Base-by-base conservation (phyloP, 1,139 yeast species). In the Nakaseomyces uthaithaninus region DNA sequence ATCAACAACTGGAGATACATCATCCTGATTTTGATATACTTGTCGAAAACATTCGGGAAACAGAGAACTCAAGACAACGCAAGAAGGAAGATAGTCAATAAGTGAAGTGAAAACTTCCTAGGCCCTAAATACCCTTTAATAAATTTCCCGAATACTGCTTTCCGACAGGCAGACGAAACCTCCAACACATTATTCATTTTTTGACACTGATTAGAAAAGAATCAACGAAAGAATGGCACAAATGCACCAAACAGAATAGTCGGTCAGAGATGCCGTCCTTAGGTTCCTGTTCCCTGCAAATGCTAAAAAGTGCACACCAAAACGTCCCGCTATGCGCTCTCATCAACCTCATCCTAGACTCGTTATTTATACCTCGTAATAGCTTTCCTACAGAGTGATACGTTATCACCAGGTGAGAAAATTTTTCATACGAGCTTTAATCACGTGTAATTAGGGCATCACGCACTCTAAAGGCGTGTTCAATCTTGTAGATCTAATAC, bases 1-100 rank as follows among this genome's bases (percentile, higher is more conserved):
- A 43, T 58, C 62, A 57, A 55, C 53, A 57, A 63, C 56, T 54
- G 66, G 57, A 54, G 65, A 51, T 56, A 63, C 56, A 51, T 63
- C 58, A 53, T 58, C 53, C 65, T 41, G 30, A 36, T 10, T 8
- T 36, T 12, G 17, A 31, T 31, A 19, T 31, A 31, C 35, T 31
- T 28, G 33, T 15, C 11, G 30, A 27, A 14, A 27, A 5, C 51
- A 26, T 36, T 14, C 30, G 26, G 12, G 27, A 39, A 39, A 37
- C 42, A 36, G 37, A 41, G 26, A 12, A 12, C 15, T n/a, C 15
- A 11, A 27, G 15, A n/a, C n/a, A n/a, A n/a, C n/a, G n/a, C n/a
- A n/a, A n/a, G n/a, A n/a, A n/a, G n/a, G n/a, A n/a, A n/a, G n/a
- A n/a, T n/a, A n/a, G n/a, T n/a, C n/a, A n/a, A n/a, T n/a, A n/a